These are phyloP conservation scores for Hanseniaspora lindneri DNA, from an alignment of 805 yeast genomes.

Conservation along the genomic window DNA sequence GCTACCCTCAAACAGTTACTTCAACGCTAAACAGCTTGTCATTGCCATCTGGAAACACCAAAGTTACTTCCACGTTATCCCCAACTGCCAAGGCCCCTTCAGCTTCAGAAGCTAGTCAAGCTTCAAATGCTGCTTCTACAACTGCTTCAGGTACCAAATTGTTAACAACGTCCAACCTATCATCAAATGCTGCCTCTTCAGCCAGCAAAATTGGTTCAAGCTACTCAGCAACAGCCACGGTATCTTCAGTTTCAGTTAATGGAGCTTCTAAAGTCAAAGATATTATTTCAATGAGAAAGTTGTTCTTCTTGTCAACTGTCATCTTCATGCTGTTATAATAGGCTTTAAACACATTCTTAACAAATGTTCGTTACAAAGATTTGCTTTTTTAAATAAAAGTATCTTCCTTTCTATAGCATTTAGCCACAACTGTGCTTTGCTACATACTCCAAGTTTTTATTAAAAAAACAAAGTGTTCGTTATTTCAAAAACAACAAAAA, in stretches of 20 bases:
- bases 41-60: neutral
- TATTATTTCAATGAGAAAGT: neutral
- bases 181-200: neutral
- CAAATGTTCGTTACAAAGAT: no score
- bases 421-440: no score
- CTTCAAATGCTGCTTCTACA: neutral
- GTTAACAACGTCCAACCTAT: neutral
- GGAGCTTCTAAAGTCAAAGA: neutral
- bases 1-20: neutral
- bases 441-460: no score
- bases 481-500: no score
- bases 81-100: neutral
- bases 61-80: neutral
- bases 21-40: neutral
- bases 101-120: neutral
- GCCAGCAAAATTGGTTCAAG: neutral
- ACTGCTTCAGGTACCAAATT: neutral
- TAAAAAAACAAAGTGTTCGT: no score
- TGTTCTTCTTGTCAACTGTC: neutral
- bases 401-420: no score
- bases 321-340: no score
- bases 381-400: no score
- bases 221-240: neutral
- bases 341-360: no score
- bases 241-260: neutral